phyloP scores from a whole-genome alignment of 2,329 filamentous ascomycete genomes.

The Penicillium verrucosum region DNA sequence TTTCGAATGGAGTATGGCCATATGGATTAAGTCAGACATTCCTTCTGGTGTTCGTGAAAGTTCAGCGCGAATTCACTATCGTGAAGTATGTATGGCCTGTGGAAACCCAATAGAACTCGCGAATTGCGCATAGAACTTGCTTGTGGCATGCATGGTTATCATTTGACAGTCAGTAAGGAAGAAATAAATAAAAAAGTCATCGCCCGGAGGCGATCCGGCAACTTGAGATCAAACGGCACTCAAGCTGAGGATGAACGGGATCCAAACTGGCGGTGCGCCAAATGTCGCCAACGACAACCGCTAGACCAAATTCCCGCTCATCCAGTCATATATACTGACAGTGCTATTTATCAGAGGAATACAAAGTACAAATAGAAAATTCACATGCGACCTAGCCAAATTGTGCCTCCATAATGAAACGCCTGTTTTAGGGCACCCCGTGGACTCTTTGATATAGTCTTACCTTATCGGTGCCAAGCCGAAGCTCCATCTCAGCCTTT shows the following conservation, averaged over 20 bases:
- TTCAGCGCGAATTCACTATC: constrained; percentile 9
- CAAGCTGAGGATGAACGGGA: background rate
- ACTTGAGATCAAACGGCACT: background rate
- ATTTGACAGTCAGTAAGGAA: background rate
- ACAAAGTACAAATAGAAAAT: background rate
- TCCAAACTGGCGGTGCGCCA: background rate
- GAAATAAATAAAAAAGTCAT: background rate
- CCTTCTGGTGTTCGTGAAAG: background rate
- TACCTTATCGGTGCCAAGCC: constrained; percentile 19
- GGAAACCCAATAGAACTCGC: constrained; percentile 21
- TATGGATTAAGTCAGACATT: background rate
- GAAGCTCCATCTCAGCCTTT: background rate
- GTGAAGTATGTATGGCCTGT: constrained; percentile 26
- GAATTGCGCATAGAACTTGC: constrained; percentile 12
- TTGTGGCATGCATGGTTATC: no score
- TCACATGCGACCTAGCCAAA: no score
- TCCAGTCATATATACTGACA: background rate
- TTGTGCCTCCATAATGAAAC: background rate
- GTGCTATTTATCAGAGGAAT: background rate
- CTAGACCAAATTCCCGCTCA: background rate
- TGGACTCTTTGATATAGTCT: background rate
- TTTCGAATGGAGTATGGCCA: background rate
- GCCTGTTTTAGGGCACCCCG: background rate
- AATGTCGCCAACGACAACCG: background rate
- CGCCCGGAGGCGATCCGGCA: background rate